phyloP scores from a whole-genome alignment of 1,284 basidiomycete genomes.

The Marasmius sp. region DNA sequence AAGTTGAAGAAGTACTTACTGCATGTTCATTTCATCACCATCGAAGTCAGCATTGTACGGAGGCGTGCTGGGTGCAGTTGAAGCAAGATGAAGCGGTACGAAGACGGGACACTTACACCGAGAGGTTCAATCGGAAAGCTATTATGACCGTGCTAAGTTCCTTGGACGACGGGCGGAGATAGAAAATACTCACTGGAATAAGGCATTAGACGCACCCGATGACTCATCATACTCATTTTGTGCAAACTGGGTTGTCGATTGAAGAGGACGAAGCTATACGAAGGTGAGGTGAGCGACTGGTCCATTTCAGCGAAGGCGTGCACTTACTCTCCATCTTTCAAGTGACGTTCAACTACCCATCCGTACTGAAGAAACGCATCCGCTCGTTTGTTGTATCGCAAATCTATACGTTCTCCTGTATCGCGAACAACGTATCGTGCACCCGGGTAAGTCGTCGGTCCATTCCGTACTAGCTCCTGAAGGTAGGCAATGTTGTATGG shows the following conservation, averaged over 20 bases:
- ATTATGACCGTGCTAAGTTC: conserved; percentile 9
- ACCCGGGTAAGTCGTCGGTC: conserved; percentile 95
- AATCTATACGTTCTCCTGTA: conserved; percentile 96
- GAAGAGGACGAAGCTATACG: conserved; percentile 85
- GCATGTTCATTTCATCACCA: conserved; percentile 99
- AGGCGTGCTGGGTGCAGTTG: conserved; percentile 58
- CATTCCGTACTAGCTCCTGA: conserved; percentile 95
- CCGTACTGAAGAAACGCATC: conserved; percentile 97
- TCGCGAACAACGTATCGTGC: conserved; percentile 97
- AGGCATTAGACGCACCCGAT: conserved; percentile 96
- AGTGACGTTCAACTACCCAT: conserved; percentile 97
- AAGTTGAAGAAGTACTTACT: conserved; percentile 55
- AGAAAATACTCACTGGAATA: conserved; percentile 84
- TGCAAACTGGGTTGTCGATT: conserved; percentile 98
- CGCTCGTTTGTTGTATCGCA: conserved; percentile 97
- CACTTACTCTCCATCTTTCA: conserved; percentile 95
- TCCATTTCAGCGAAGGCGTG: neutral
- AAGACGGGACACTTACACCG: conserved; percentile 68
- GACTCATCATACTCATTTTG: conserved; percentile 99
- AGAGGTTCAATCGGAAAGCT: conserved; percentile 97
- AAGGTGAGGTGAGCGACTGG: neutral
- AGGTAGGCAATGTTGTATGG: conserved; percentile 96
- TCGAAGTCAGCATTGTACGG: conserved; percentile 99
- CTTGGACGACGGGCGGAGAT: neutral
- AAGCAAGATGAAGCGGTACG: conserved; percentile 12